Conservation (phyloP, 345 rosid species). For the Bretschneidera sinensis region DNA sequence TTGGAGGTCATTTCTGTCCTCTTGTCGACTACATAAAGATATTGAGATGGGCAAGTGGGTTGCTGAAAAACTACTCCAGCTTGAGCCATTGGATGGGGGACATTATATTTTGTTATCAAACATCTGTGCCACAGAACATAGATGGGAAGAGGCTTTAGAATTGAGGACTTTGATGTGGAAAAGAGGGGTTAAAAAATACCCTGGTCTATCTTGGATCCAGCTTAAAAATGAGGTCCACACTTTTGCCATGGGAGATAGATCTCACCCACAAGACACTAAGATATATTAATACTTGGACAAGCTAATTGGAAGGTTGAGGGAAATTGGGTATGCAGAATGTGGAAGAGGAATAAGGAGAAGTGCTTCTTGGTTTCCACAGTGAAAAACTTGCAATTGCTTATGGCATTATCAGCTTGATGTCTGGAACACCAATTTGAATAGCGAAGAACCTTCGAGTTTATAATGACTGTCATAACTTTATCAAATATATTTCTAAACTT, state of each 20-base stretch:
- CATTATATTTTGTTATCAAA: slow-evolving; percentile 43
- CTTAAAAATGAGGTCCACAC: slow-evolving; percentile 31
- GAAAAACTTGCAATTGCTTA: slow-evolving; percentile 41
- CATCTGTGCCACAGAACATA: slow-evolving; percentile 26
- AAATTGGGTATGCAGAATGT: slow-evolving; percentile 38
- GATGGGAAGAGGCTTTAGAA: slow-evolving; percentile 41
- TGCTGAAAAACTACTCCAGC: slow-evolving; percentile 28
- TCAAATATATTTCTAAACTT: slow-evolving; percentile 32
- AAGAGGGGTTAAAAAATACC: slow-evolving; percentile 34
- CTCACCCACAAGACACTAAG: slow-evolving; percentile 21
- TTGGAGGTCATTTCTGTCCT: slow-evolving; percentile 48
- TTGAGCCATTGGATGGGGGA: slow-evolving; percentile 36
- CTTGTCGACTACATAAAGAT: slow-evolving; percentile 44
- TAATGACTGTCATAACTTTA: slow-evolving; percentile 38
- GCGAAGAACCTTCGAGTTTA: slow-evolving; percentile 39
- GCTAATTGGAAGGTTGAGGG: slow-evolving; percentile 27
- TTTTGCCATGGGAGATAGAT: slow-evolving; percentile 36
- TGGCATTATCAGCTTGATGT: slow-evolving; percentile 24
- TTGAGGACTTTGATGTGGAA: slow-evolving; percentile 36
- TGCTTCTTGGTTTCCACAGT: slow-evolving; percentile 34
- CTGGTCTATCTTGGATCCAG: slow-evolving; percentile 57
- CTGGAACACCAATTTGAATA: slow-evolving; percentile 26
- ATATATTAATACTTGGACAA: slow-evolving; percentile 30
- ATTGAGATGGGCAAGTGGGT: slow-evolving; percentile 38
- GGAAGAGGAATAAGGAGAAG: slow-evolving; percentile 38